Conservation (phyloP, 2,329 filamentous ascomycete species). For the Trichoderma sp. region DNA sequence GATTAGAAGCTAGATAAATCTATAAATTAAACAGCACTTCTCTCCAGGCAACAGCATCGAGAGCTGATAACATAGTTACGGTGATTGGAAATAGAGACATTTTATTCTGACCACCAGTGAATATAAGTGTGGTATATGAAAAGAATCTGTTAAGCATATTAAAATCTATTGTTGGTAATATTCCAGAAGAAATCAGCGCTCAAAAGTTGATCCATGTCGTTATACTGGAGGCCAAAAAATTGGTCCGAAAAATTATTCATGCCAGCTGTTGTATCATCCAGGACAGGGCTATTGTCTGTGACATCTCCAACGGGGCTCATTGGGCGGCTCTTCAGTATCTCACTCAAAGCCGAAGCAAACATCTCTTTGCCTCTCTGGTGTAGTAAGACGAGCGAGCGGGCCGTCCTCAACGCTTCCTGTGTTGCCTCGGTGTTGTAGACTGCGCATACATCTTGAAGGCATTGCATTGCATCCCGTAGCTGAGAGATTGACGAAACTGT, state of each 20-base stretch:
- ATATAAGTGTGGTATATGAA: too few relatives aligned
- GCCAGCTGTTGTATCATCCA: background rate
- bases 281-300: background rate
- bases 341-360: constrained; percentile 4
- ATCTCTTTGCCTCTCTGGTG: constrained; percentile 7
- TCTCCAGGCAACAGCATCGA: too few relatives aligned
- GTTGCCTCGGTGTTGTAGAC: background rate
- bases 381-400: background rate
- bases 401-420: background rate
- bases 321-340: background rate
- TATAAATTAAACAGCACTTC: too few relatives aligned
- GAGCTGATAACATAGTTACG: too few relatives aligned
- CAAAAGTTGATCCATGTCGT: constrained; percentile 2
- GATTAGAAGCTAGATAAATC: too few relatives aligned
- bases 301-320: background rate
- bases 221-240: constrained; percentile 2
- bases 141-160: background rate
- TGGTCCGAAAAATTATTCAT: constrained; percentile 1
- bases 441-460: background rate
- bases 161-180: background rate
- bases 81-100: too few relatives aligned
- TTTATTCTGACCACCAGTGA: too few relatives aligned
- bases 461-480: background rate
- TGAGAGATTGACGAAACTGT: constrained; percentile 7
- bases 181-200: constrained; percentile 10